Conservation (phyloP, 179 eudicot species). For the Patellifolia procumbens region DNA sequence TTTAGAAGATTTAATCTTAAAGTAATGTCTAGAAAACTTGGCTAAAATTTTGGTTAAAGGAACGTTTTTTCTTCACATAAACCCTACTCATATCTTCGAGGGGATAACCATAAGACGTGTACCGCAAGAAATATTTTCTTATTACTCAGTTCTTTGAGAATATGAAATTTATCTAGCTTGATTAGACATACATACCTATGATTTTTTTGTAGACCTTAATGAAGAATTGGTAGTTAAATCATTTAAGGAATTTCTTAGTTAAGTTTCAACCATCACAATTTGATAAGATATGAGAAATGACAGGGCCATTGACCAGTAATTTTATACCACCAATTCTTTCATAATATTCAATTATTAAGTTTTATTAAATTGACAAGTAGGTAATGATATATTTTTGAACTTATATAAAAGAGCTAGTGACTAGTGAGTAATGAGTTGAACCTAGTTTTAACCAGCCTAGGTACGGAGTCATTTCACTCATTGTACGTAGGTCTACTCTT, state of each 20-base stretch:
- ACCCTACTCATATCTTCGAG: no score
- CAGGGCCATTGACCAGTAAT: not conserved
- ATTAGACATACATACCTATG: not conserved
- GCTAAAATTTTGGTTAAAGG: no score
- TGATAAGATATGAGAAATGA: not conserved
- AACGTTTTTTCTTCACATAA: no score
- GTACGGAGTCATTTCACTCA: not conserved
- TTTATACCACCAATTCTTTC: not conserved
- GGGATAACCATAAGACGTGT: no score
- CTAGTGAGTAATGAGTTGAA: not conserved
- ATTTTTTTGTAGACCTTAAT: not conserved
- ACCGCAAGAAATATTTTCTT: no score
- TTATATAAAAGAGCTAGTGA: not conserved
- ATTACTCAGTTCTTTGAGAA: no score
- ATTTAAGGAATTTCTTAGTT: not conserved
- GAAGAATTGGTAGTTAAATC: no score
- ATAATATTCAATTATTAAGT: not conserved
- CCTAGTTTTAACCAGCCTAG: not conserved
- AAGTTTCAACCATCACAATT: not conserved
- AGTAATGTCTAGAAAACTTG: no score
- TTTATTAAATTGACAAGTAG: not conserved
- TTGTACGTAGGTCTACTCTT: not conserved
- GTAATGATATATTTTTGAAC: constrained; percentile 11
- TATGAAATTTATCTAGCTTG: no score
- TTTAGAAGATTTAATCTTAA: no score